These are phyloP conservation scores for Saturnispora gosingensis DNA, from an alignment of 805 yeast genomes.

Conservation along the genomic window DNA sequence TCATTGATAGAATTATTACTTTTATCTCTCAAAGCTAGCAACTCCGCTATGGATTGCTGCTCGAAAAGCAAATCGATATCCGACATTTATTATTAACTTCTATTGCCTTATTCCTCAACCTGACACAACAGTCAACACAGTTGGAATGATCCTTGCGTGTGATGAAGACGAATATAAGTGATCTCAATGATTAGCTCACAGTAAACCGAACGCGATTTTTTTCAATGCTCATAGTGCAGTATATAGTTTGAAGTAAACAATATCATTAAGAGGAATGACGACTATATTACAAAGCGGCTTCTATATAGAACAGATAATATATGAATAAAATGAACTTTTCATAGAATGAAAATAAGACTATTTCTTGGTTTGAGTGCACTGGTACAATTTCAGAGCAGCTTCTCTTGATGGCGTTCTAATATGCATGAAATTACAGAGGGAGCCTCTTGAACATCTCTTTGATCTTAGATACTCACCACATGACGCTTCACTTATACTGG, in stretches of 20 bases:
- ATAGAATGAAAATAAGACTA: neutral
- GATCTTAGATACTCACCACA: slow-evolving; percentile 60
- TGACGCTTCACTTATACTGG: slow-evolving; percentile 57
- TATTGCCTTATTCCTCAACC: neutral
- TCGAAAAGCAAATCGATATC: slow-evolving; percentile 15
- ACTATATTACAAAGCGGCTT: neutral
- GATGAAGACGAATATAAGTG: too few species aligned
- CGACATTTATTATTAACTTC: neutral
- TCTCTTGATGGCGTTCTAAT: slow-evolving; percentile 39
- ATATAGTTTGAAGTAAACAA: neutral
- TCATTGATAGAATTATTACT: slow-evolving; percentile 16
- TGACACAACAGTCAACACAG: neutral
- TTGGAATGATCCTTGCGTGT: neutral
- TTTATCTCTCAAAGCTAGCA: slow-evolving; percentile 18
- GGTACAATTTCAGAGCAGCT: neutral
- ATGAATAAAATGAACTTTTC: neutral
- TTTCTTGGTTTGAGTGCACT: neutral
- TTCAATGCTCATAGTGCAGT: neutral
- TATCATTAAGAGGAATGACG: neutral
- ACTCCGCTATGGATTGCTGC: slow-evolving; percentile 23
- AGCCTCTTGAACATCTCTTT: slow-evolving; percentile 64
- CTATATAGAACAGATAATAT: neutral
- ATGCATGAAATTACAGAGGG: slow-evolving; percentile 83
- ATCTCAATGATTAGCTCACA: neutral
- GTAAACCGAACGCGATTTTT: neutral